These are phyloP conservation scores for Chrysosporium keratinophilum DNA, from an alignment of 2,329 filamentous ascomycete genomes.

Conservation along the genomic window DNA sequence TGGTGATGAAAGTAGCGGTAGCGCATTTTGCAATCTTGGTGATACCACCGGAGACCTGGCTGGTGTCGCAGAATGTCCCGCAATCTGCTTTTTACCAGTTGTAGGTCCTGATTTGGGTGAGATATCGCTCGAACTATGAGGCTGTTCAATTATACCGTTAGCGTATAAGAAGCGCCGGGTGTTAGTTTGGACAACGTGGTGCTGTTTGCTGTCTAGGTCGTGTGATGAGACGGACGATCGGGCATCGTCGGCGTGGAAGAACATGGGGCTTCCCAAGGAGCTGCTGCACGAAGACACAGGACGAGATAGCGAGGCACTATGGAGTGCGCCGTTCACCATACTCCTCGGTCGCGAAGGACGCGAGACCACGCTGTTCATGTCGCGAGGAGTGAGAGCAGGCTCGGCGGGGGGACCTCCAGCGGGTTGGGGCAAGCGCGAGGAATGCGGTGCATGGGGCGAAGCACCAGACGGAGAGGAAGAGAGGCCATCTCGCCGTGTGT, in stretches of 20 bases:
- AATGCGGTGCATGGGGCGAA: slow-evolving; percentile 23
- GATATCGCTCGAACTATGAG: background rate
- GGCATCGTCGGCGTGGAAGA: slow-evolving; percentile 84
- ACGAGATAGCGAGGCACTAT: slow-evolving; percentile 20
- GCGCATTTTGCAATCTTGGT: slow-evolving; percentile 14
- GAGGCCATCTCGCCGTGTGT: slow-evolving; percentile 58
- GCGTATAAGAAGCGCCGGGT: slow-evolving; percentile 29
- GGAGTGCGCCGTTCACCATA: slow-evolving; percentile 28
- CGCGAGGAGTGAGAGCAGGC: slow-evolving; percentile 15
- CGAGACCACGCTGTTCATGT: slow-evolving; percentile 22
- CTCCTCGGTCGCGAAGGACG: slow-evolving; percentile 31
- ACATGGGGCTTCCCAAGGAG: slow-evolving; percentile 48
- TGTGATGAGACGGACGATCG: slow-evolving; percentile 39
- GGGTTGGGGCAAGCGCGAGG: slow-evolving; percentile 17
- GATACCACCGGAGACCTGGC: slow-evolving; percentile 9
- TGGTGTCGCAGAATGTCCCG: background rate
- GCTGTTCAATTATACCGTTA: slow-evolving; percentile 26
- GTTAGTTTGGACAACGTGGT: slow-evolving; percentile 18
- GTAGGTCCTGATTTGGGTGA: background rate
- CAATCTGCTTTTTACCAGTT: background rate
- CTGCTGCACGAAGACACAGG: slow-evolving; percentile 29
- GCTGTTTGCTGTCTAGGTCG: slow-evolving; percentile 24
- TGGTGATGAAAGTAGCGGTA: slow-evolving; percentile 23
- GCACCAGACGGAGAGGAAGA: slow-evolving; percentile 53
- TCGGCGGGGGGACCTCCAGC: background rate